phyloP scores from a whole-genome alignment of 129 eudicot species.

The sunflower (Helianthus annuus) region DNA sequence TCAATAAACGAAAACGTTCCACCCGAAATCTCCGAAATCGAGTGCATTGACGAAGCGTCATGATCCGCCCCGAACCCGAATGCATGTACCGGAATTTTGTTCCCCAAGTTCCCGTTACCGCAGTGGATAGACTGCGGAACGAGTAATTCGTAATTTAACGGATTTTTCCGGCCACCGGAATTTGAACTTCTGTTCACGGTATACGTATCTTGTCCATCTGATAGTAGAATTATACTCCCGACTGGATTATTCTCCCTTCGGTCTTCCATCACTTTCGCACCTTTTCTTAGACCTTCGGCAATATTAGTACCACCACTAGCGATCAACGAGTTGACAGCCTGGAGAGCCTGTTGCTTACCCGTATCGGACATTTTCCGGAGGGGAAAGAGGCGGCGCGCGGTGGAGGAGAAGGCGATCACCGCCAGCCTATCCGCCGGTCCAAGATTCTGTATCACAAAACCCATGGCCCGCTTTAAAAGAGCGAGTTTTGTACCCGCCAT shows the following conservation, averaged over 20 bases:
- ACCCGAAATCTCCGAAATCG: conserved; percentile 75
- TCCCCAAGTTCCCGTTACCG: conserved; percentile 40
- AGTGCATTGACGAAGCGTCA: conserved; percentile 80
- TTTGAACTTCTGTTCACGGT: conserved; percentile 40
- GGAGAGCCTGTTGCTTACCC: conserved; percentile 69
- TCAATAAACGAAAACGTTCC: conserved; percentile 88
- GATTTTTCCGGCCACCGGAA: conserved; percentile 26
- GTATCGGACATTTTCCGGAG: conserved; percentile 75
- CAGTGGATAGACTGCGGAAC: conserved; percentile 54
- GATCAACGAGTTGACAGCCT: conserved; percentile 73
- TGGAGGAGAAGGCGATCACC: conserved; percentile 79
- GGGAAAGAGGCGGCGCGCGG: conserved; percentile 84
- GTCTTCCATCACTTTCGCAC: conserved; percentile 68
- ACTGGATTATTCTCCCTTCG: conserved; percentile 77
- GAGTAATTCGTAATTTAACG: conserved; percentile 44
- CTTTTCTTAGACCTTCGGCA: conserved; percentile 85
- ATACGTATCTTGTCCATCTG: conserved; percentile 83
- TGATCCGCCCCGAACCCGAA: conserved; percentile 82
- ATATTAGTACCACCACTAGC: conserved; percentile 89
- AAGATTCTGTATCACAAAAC: conserved; percentile 83
- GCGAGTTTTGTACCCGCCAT: conserved; percentile 94
- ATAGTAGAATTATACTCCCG: conserved; percentile 72
- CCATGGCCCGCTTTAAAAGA: conserved; percentile 85
- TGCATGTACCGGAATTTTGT: conserved; percentile 74
- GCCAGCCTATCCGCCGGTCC: conserved; percentile 84